Percentiles rank a stretch among this genome's conserved stretches.
Conservation (phyloP, 495 filamentous ascomycete genomes). For the Astrothelium subdiscretum region DNA sequence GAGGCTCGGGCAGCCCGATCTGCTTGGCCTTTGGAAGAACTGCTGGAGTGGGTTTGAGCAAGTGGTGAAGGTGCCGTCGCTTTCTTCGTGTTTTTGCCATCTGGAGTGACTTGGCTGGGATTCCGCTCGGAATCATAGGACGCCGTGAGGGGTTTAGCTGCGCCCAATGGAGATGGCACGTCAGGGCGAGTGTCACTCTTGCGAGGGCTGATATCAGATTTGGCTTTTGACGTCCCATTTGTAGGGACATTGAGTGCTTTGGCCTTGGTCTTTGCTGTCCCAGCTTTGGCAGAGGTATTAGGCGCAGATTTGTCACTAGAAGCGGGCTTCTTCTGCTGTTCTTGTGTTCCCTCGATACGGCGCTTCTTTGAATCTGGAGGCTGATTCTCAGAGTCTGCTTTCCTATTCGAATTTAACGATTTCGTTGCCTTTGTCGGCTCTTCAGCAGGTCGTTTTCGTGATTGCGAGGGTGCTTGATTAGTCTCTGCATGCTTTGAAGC, state of each 20-base stretch:
- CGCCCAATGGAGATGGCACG: constrained; percentile 18
- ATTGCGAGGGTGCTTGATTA: not conserved
- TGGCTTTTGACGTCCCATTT: constrained; percentile 7
- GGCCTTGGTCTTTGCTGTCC: constrained; percentile 8
- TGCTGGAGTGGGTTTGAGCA: not conserved
- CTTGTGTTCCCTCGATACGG: constrained; percentile 1
- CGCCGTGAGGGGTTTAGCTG: constrained; percentile 14
- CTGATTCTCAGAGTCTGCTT: constrained; percentile 9
- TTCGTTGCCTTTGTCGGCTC: not conserved
- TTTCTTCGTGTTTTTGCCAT: constrained; percentile 6
- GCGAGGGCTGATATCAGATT: constrained; percentile 12
- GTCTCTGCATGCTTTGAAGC: constrained; percentile 5
- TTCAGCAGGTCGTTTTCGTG: constrained; percentile 10
- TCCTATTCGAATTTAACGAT: not conserved
- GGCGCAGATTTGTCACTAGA: constrained; percentile 1
- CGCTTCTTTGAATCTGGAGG: constrained; percentile 1
- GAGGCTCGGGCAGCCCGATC: not conserved
- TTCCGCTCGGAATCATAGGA: constrained; percentile 15
- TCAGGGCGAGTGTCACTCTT: constrained; percentile 13
- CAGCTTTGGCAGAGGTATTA: constrained; percentile 5
- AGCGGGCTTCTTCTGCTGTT: not conserved
- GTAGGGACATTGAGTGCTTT: constrained; percentile 12
- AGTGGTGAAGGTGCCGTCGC: constrained; percentile 1
- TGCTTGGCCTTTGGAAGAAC: not conserved
- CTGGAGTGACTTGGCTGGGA: constrained; percentile 4